Conservation (phyloP, 2,329 filamentous ascomycete species). For the Aspergillus neotritici region DNA sequence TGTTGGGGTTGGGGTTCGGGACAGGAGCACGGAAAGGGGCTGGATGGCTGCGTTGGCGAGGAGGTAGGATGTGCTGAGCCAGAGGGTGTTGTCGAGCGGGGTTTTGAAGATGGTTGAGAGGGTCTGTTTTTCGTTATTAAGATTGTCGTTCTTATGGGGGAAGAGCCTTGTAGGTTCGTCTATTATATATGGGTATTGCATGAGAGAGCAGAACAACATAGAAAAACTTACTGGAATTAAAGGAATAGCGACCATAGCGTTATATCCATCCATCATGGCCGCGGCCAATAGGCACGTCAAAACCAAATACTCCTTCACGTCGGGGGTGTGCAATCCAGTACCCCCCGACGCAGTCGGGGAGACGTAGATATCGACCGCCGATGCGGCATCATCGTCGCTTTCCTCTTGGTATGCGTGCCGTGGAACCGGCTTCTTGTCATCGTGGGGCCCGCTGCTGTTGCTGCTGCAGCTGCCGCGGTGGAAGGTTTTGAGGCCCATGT, state of each 20-base stretch:
- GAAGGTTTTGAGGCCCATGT: too few relatives aligned
- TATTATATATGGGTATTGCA: background rate
- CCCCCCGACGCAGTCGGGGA: constrained; percentile 4
- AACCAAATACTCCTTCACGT: constrained; percentile 37
- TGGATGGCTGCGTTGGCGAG: constrained; percentile 30
- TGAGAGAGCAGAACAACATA: background rate
- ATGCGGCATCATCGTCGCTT: background rate
- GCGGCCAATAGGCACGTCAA: constrained; percentile 40
- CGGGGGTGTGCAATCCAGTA: constrained; percentile 34
- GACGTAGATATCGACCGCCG: constrained; percentile 17
- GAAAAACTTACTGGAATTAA: constrained; percentile 37
- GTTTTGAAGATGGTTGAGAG: constrained; percentile 32
- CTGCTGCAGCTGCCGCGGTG: too few relatives aligned
- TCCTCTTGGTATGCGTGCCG: too few relatives aligned
- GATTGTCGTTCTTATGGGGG: background rate
- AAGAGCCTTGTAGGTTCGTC: background rate
- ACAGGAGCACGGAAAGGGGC: constrained; percentile 26
- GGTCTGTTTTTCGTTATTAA: constrained; percentile 11
- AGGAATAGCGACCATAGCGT: constrained; percentile 45
- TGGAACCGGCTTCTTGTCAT: too few relatives aligned
- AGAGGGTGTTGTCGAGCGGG: constrained; percentile 40
- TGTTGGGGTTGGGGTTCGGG: constrained; percentile 2
- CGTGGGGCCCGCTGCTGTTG: too few relatives aligned
- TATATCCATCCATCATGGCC: constrained; percentile 47
- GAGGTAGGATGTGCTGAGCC: constrained; percentile 48